Conservation (phyloP, 192 early-diverging fungal genomes). For the Coemansia sp. region DNA sequence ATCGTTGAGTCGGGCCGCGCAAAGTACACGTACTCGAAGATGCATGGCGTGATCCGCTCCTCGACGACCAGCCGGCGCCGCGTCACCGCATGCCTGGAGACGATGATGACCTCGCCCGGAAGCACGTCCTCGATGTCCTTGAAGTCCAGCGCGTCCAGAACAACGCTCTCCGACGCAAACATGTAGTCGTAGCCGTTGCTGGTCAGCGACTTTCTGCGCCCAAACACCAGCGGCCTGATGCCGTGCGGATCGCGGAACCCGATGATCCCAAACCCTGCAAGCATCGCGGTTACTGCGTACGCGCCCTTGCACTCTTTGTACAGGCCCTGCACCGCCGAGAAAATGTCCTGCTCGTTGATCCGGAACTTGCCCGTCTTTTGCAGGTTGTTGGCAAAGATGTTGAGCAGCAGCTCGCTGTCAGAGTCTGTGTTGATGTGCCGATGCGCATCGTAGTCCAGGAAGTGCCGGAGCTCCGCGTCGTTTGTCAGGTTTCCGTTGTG, state of each 20-base stretch:
- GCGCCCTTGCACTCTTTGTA: slow-evolving; percentile 86
- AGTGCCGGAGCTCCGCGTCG: slow-evolving; percentile 82
- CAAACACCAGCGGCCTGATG: slow-evolving; percentile 95
- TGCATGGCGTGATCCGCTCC: slow-evolving; percentile 83
- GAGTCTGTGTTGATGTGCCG: slow-evolving; percentile 99
- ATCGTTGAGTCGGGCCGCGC: slow-evolving; percentile 98
- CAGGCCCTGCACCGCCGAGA: slow-evolving; percentile 83
- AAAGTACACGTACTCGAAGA: slow-evolving; percentile 99
- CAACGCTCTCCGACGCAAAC: slow-evolving; percentile 98
- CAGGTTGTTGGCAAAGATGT: slow-evolving; percentile 96
- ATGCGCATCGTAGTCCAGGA: slow-evolving; percentile 93
- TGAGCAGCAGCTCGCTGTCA: slow-evolving; percentile 97
- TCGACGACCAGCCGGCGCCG: slow-evolving; percentile 64
- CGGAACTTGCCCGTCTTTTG: slow-evolving; percentile 96
- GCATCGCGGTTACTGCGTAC: slow-evolving; percentile 95
- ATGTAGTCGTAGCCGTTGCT: slow-evolving; percentile 89
- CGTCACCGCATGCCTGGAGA: slow-evolving; percentile 76
- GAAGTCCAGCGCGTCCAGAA: slow-evolving; percentile 88
- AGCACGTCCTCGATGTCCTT: slow-evolving; percentile 86
- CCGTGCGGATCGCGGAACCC: slow-evolving; percentile 95
- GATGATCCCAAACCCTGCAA: slow-evolving; percentile 97
- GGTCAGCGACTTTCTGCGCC: slow-evolving; percentile 67
- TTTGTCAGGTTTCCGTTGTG: slow-evolving; percentile 99
- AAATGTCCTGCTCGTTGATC: slow-evolving; percentile 99
- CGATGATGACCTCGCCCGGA: slow-evolving; percentile 94